phyloP scores from a whole-genome alignment of 192 early-diverging fungal genomes.

The Podila minutissima region DNA sequence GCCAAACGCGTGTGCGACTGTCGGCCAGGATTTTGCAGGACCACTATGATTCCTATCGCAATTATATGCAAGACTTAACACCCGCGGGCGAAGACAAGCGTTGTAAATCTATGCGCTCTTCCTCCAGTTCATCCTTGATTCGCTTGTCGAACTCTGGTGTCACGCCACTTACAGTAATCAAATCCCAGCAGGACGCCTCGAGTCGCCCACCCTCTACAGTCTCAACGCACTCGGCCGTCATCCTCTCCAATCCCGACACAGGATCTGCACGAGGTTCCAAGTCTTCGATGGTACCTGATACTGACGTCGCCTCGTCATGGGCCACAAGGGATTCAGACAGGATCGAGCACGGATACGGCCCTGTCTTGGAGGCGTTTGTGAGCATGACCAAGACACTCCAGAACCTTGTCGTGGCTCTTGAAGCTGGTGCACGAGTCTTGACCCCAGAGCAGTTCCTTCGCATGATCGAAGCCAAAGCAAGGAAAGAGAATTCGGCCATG shows the following conservation, averaged over 20 bases:
- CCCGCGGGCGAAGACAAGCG: too few species aligned
- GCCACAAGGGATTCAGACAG: neutral
- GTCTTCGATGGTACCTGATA: neutral
- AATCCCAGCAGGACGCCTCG: too few species aligned
- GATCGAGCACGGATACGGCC: neutral
- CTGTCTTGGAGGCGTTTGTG: constrained; percentile 8
- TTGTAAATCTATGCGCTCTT: too few species aligned
- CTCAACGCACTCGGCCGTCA: too few species aligned
- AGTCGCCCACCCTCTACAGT: too few species aligned
- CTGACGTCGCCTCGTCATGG: neutral
- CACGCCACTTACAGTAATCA: too few species aligned
- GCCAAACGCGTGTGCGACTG: neutral
- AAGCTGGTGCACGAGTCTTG: constrained; percentile 11
- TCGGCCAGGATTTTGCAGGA: neutral
- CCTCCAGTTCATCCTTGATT: too few species aligned
- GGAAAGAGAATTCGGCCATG: neutral
- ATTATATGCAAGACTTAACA: neutral
- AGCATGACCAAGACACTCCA: constrained; percentile 31
- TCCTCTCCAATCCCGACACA: too few species aligned
- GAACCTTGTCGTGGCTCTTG: constrained; percentile 19
- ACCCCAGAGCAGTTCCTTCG: constrained; percentile 16
- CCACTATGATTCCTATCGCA: neutral
- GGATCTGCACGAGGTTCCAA: too few species aligned
- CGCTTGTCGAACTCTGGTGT: too few species aligned
- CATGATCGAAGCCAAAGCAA: neutral